phyloP scores from a whole-genome alignment of 768 basidiomycete genomes.

The Cubamyces lactineus region DNA sequence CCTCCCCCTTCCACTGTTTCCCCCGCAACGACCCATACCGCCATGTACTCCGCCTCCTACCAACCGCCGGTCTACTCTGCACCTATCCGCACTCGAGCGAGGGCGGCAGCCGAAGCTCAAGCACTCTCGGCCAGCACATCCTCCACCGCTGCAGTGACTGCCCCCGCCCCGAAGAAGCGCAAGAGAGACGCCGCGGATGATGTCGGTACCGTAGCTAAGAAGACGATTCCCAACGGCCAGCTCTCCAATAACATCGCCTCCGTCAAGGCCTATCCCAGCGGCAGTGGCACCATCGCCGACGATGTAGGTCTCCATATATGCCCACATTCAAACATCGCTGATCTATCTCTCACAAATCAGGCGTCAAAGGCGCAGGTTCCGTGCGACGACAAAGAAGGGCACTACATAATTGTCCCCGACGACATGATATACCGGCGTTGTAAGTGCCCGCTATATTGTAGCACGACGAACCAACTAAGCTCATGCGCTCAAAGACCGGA shows the following conservation, averaged over 20 bases:
- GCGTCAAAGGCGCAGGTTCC: constrained; percentile 67
- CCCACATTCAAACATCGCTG: constrained; percentile 21
- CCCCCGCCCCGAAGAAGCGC: constrained; percentile 81
- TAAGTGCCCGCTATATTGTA: constrained; percentile 43
- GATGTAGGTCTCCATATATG: constrained; percentile 54
- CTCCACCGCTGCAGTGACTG: constrained; percentile 58
- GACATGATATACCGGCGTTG: constrained; percentile 88
- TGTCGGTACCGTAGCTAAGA: constrained; percentile 72
- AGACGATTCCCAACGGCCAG: constrained; percentile 53
- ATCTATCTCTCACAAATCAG: constrained; percentile 41
- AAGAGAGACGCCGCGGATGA: constrained; percentile 79
- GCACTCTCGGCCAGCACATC: constrained; percentile 68
- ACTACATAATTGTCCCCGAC: constrained; percentile 93
- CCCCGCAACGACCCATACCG: constrained; percentile 65
- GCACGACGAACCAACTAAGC: not conserved
- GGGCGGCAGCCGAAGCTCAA: constrained; percentile 86
- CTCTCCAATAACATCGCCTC: constrained; percentile 52
- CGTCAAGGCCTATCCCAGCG: constrained; percentile 69
- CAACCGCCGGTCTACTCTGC: constrained; percentile 77
- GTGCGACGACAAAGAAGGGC: constrained; percentile 98
- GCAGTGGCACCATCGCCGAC: constrained; percentile 63
- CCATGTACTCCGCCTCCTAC: constrained; percentile 76
- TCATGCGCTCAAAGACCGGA: constrained; percentile 69
- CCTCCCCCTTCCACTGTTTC: constrained; percentile 83
- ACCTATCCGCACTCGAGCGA: constrained; percentile 81